Evolutionary conservation across 2,329 filamentous ascomycete genomes (phyloP).

Genomic region (Aspergillus sp.): DNA sequence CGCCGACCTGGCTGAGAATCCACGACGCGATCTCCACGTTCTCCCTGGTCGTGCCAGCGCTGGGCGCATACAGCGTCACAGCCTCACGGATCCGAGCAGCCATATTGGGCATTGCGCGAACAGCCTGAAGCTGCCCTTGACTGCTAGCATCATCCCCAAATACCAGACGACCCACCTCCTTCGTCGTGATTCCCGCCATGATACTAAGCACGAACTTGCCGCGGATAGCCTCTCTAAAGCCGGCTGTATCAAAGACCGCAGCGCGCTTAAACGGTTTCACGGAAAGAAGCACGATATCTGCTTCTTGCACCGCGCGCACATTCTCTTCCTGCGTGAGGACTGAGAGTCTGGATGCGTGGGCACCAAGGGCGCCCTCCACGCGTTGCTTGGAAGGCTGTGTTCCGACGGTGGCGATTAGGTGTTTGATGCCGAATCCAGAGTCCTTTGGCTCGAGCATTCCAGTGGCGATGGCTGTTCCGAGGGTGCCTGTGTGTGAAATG

Average conservation of each 20-base stretch:
- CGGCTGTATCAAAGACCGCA: constrained; percentile 32
- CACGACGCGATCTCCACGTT: constrained; percentile 30
- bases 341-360: not conserved
- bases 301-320: constrained; percentile 8
- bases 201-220: constrained; percentile 51
- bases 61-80: constrained; percentile 45
- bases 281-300: constrained; percentile 45
- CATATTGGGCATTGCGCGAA: constrained; percentile 44
- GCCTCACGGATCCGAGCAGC: constrained; percentile 40
- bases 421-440: not conserved
- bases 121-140: constrained; percentile 22
- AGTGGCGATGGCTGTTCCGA: not conserved
- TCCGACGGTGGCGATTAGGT: not conserved
- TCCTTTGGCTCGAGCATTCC: not conserved
- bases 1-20: constrained; percentile 9
- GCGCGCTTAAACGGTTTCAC: constrained; percentile 46
- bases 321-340: constrained; percentile 5
- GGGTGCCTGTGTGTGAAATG: not conserved
- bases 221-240: constrained; percentile 36
- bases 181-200: constrained; percentile 45
- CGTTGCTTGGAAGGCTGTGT: not conserved
- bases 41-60: constrained; percentile 16
- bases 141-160: constrained; percentile 28
- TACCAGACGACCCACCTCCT: constrained; percentile 12
- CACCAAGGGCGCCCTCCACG: not conserved